Percentiles rank a stretch among this genome's conserved stretches.
These are phyloP conservation scores for Eimeria brunetti DNA, from an alignment of 169 alveolate genomes.

Conservation along the genomic window DNA sequence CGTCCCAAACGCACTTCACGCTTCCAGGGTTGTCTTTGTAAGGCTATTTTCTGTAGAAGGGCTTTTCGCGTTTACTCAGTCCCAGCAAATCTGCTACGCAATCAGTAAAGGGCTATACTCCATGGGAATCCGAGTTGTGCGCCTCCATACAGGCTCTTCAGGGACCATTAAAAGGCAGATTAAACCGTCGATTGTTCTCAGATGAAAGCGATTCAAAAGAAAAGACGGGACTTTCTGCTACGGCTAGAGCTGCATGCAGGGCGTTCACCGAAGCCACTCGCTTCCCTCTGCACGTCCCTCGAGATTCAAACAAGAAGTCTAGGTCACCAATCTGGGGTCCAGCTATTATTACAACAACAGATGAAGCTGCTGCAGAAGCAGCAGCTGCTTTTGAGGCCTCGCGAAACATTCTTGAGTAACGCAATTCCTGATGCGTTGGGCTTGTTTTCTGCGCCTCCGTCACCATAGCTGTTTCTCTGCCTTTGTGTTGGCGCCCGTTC, in stretches of 20 bases:
- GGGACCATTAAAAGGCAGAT: constrained; percentile 11
- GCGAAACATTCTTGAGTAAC: background rate
- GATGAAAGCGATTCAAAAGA: background rate
- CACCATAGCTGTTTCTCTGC: background rate
- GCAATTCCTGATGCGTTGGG: background rate
- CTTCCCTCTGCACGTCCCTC: background rate
- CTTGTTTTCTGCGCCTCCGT: background rate
- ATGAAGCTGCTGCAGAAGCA: constrained; percentile 14
- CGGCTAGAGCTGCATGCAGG: constrained; percentile 27
- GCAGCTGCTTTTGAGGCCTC: constrained; percentile 39
- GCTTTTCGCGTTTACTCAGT: background rate
- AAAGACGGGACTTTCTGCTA: background rate
- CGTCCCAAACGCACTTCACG: background rate
- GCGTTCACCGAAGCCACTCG: constrained; percentile 32
- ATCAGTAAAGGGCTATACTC: background rate
- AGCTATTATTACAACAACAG: background rate
- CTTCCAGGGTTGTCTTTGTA: background rate
- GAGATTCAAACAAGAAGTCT: background rate
- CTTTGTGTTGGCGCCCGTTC: background rate
- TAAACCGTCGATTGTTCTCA: background rate
- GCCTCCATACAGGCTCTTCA: constrained; percentile 1
- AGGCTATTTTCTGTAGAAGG: background rate
- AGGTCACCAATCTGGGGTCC: constrained; percentile 14
- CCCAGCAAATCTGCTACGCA: background rate
- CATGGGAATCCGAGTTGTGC: background rate